Conservation (phyloP, 1,139 yeast species). For the Trichomonascaceae sp. region DNA sequence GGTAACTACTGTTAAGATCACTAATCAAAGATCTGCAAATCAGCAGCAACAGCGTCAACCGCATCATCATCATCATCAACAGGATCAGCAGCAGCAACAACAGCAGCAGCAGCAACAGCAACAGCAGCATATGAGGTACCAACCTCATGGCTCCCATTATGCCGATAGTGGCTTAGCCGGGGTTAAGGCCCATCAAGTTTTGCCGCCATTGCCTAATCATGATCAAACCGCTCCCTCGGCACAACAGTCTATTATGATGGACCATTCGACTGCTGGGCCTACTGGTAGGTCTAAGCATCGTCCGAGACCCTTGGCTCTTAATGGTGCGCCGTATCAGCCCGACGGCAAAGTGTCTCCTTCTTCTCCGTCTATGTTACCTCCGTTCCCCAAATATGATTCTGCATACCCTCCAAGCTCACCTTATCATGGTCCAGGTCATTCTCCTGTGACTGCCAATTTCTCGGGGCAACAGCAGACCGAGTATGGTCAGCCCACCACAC, state of each 20-base stretch:
- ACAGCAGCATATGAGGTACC: slow-evolving; percentile 2
- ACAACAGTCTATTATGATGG: slow-evolving; percentile 2
- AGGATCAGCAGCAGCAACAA: slow-evolving; percentile 8
- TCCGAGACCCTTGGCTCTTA: slow-evolving; percentile 16
- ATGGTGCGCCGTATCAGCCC: slow-evolving; percentile 2
- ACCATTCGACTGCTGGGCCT: neutral
- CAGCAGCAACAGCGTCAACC: slow-evolving; percentile 9
- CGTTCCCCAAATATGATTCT: slow-evolving; percentile 6
- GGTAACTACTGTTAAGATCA: slow-evolving; percentile 3
- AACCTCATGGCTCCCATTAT: neutral
- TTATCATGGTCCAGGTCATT: neutral
- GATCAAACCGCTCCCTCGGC: neutral
- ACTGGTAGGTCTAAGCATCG: slow-evolving; percentile 12
- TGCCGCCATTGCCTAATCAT: slow-evolving; percentile 10
- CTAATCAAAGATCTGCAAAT: slow-evolving; percentile 4
- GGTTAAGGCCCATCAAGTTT: slow-evolving; percentile 4
- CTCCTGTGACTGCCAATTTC: neutral
- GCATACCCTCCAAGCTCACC: slow-evolving; percentile 8
- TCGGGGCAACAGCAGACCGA: neutral
- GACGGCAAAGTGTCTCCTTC: slow-evolving; percentile 5
- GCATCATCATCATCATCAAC: slow-evolving; percentile 15
- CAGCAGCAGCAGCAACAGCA: slow-evolving; percentile 11
- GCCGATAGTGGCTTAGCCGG: neutral
- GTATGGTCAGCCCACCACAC: slow-evolving; percentile 2
- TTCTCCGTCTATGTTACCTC: slow-evolving; percentile 6